Conservation (phyloP, 495 filamentous ascomycete species). For the Cetradonia linearis region DNA sequence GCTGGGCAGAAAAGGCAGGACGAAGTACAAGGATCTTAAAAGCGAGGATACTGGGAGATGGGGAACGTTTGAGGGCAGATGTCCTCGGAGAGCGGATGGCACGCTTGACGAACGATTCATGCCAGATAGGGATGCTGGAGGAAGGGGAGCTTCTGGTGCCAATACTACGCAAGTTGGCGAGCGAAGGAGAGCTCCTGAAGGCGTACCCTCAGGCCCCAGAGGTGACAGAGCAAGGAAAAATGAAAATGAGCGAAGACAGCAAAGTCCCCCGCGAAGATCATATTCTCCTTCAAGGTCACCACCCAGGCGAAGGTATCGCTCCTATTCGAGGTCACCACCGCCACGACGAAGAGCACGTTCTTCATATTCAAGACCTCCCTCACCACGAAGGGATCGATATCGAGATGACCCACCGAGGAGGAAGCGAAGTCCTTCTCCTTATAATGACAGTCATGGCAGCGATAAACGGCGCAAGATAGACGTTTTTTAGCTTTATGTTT, state of each 20-base stretch:
- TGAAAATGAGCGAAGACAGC: constrained; percentile 24
- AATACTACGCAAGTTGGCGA: constrained; percentile 40
- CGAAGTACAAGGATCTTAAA: constrained; percentile 79
- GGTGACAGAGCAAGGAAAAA: constrained; percentile 17
- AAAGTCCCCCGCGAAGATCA: constrained; percentile 18
- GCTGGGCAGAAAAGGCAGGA: constrained; percentile 83
- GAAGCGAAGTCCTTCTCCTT: constrained; percentile 56
- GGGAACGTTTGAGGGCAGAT: constrained; percentile 53
- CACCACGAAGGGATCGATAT: constrained; percentile 36
- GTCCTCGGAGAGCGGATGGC: constrained; percentile 36
- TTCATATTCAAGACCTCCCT: constrained; percentile 28
- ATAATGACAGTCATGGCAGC: constrained; percentile 44
- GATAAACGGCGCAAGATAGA: constrained; percentile 62
- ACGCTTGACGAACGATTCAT: constrained; percentile 60
- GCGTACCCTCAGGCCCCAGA: constrained; percentile 20
- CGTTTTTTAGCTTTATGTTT: constrained; percentile 1
- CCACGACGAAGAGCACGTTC: constrained; percentile 21
- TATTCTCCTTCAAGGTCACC: constrained; percentile 28
- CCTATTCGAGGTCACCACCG: constrained; percentile 28
- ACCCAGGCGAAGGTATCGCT: constrained; percentile 25
- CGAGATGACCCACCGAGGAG: constrained; percentile 42
- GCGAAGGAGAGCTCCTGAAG: constrained; percentile 25
- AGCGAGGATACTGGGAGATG: constrained; percentile 86
- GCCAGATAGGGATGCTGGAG: constrained; percentile 46
- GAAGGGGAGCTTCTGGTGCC: constrained; percentile 39